Base-by-base conservation (phyloP, 2,329 filamentous ascomycete species). In the Dactylellina parvicollis region DNA sequence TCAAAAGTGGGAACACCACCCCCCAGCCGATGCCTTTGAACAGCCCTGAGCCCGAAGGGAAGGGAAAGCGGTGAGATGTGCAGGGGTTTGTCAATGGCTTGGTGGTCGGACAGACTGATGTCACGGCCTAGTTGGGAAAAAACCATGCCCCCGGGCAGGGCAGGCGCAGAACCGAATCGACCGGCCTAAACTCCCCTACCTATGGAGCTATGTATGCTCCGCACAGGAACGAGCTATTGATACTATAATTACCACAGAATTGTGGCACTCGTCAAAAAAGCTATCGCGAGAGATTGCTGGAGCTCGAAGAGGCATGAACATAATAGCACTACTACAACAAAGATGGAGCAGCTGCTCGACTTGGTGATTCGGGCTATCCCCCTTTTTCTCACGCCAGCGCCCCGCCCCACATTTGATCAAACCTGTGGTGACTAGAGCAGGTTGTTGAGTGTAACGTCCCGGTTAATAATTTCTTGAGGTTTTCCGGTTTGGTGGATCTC, bases 271-370 rank as follows among this genome's bases (percentile, higher is more conserved):
- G 55, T 34, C 34, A 50, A 52, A 47, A 44, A 10, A 32, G 24
- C 22, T 47, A 46, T 65, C 67, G 42, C 32, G 34, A n/a, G 55
- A 54, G 24, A 44, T 44, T 34, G 18, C 57, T 64, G 59, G 67
- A 72, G 67, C 67, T 72, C 67, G 56, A 72, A 65, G 59, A 56
- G 59, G 61, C 67, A 72, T 65, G 67, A 72, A 59, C 44, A 72
- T 54, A 59, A 38, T 54, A 61, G 59, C 67, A 30, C 56, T 44
- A 72, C 32, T 34, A 40, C 38, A 30, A 20, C 44, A n/a, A 57
- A n/a, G n/a, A n/a, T 59, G 26, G 50, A 40, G 32, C 32, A 46
- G 52, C 38, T 47, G 5, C 34, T 65, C 52, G n/a, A 57, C 42
- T 24, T 54, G 36, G 54, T 46, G 22, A 47, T n/a, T 52, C 54